Base-by-base conservation (phyloP, 2,329 filamentous ascomycete species). In the Dactylonectria macrodidyma region DNA sequence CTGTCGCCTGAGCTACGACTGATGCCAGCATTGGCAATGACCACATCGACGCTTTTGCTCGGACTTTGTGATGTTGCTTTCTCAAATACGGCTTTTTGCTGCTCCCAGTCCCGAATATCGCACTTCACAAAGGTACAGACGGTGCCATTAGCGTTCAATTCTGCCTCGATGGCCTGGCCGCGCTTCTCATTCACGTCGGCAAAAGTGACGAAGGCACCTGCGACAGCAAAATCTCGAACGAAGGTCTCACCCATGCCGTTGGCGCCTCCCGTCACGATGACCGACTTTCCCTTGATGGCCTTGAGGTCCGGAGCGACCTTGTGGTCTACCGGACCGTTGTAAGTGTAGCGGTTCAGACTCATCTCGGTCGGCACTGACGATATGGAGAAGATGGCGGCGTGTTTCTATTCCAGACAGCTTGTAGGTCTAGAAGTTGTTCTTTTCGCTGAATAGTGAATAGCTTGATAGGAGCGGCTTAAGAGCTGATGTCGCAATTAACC, bases 1-100 rank as follows among this genome's bases (percentile, higher is more conserved):
- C 76, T 77, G 65, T 84, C 82, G 0, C 77, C 76, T 1, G 77
- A 73, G 9, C 71, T 73, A 7, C 71, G 77, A 22, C 74, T 78
- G 34, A 86, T 84, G 14, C 84, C 84, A 1, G 84, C 84, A 69
- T 86, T 86, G 1, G 84, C 83, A 60, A 86, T 81, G 12, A 86
- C 84, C 16, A 85, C 72, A 63, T 86, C 84, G 22, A 84, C 79
- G 56, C 79, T 81, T 0, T 81, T 78, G 26, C 73, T 69, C 0
- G 82, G 83, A 9, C 81, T 83, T 34, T 76, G 72, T 1, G 59
- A 64, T 24, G 78, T 79, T 1, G 84, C 83, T 0, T 74, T 78
- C 61, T 84, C 79, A 44, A 86, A 86, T 5, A 84, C 73, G 5
- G 60, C 62, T 6, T 81, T 78, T 67, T 85, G 82, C 30, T 84